Base-by-base conservation (phyloP, 2,329 filamentous ascomycete species). In the Clarireedia paspali region DNA sequence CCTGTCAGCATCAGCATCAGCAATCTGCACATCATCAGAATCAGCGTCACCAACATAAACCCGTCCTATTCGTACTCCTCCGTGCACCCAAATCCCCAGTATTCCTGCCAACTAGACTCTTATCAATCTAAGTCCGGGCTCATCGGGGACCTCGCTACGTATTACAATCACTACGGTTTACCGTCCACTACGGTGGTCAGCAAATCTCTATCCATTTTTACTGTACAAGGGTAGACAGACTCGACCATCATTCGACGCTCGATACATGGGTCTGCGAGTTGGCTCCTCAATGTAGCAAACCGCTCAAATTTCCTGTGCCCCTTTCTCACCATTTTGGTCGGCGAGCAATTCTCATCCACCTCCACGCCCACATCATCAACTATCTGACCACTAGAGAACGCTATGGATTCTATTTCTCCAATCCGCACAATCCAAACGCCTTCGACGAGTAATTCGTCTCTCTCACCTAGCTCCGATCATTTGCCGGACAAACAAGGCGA, bases 271-370 rank as follows among this genome's bases (percentile, higher is more conserved):
- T 56, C 46, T 36, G 38, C 39, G 39, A 34, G 7, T 55, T 44
- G 30, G 23, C 34, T 51, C 12, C 34, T 36, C 36, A 51, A 50
- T 56, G 47, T 49, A 56, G 51, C 47, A 49, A 49, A 48, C 55
- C 48, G 53, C 57, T 53, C 53, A 53, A 55, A 51, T 53, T 49
- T 49, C 55, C 38, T 49, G 52, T 53, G 58, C 53, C 47, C 10
- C 10, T 30, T 6, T 49, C 53, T 54, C 47, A 45, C 53, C 59
- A 57, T 62, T 56, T 60, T 62, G 61, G 61, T 63, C 60, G 61
- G 57, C 61, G 60, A 63, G 42, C 57, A 57, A 57, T 54, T 48
- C 51, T 30, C 27, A 30, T 30, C 27, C 27, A 30, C 14, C 39
- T 48, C 51, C 51, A 54, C 51, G 48, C 42, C 52, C 51, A 47